Conservation (phyloP, 768 basidiomycete genomes). For the Leucosporidium creatinivorum region DNA sequence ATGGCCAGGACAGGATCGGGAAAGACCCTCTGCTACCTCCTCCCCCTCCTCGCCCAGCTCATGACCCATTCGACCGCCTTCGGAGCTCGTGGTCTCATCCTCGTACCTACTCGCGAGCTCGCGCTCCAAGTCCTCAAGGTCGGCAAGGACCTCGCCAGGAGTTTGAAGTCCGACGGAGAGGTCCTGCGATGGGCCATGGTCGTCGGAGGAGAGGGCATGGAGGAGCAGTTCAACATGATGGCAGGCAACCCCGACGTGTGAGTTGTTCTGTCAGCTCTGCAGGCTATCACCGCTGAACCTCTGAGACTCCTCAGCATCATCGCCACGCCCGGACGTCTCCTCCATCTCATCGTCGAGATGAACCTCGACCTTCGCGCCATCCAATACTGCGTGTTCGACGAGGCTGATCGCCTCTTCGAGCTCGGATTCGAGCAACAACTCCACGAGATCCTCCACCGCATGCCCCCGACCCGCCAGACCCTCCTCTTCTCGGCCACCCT, state of each 20-base stretch:
- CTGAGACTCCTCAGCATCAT: slow-evolving; percentile 59
- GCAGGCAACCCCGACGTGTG: slow-evolving; percentile 91
- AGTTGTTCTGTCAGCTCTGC: slow-evolving; percentile 41
- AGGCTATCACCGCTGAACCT: background rate
- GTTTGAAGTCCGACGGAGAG: slow-evolving; percentile 69
- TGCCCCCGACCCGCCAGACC: slow-evolving; percentile 80
- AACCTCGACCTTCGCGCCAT: slow-evolving; percentile 77
- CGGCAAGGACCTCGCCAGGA: slow-evolving; percentile 84
- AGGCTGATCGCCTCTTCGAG: slow-evolving; percentile 95
- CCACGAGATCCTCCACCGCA: slow-evolving; percentile 80
- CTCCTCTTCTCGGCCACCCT: slow-evolving; percentile 93
- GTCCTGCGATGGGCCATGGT: slow-evolving; percentile 80
- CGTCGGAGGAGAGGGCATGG: slow-evolving; percentile 90
- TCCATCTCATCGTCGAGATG: slow-evolving; percentile 98
- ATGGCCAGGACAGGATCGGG: slow-evolving; percentile 99
- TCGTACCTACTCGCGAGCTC: slow-evolving; percentile 87
- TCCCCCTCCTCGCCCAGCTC: slow-evolving; percentile 81
- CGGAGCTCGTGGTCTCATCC: slow-evolving; percentile 76
- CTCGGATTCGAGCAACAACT: slow-evolving; percentile 93
- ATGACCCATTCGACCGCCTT: slow-evolving; percentile 68
- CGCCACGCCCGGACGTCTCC: slow-evolving; percentile 90
- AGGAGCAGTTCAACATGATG: slow-evolving; percentile 94
- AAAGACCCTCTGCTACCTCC: slow-evolving; percentile 91
- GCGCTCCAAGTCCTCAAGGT: slow-evolving; percentile 90
- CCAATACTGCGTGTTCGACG: slow-evolving; percentile 90